Base-by-base conservation (phyloP, 768 basidiomycete genomes). In the Mycena epipterygia region DNA sequence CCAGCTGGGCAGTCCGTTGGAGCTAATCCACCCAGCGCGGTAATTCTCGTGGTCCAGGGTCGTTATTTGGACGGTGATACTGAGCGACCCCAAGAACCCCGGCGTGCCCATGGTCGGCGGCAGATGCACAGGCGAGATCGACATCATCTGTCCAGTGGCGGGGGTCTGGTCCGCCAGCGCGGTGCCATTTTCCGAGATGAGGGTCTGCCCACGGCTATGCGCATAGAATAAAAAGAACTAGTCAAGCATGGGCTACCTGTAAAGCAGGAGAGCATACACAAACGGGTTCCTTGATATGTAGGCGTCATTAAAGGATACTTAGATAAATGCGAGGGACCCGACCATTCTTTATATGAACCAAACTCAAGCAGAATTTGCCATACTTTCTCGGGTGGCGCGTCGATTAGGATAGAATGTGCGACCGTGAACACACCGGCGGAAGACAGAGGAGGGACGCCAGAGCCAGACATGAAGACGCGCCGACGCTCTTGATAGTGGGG, bases 291-390 rank as follows among this genome's bases (percentile, higher is more conserved):
- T n/a, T 70, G 44, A 25, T 14, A 21, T 17, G 13, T 48, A n/a
- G n/a, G n/a, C n/a, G 60, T 57, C 23, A 62, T 68, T 56, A 29
- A 39, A 14, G 6, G 27, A 35, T 5, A 51, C 13, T 5, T 21
- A 46, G 29, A 41, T 29, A 23, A 8, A 6, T 16, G n/a, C 41
- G 33, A n/a, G 65, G 73, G 66, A n/a, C n/a, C 76, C 23, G 21
- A 90, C 92, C 92, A 94, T 80, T 90, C 82, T 21, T 82, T 81
- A 72, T 93, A 93, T 5, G 86, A 84, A 2, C 80, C 76, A 79
- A 93, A 93, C 76, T 92, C 90, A 81, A 78, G 85, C 48, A 94
- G 68, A 6, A 88, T 83, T 4, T 80, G 75, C 92, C 92, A 94
- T 1, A 92, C 90, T 72, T 84, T 82, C 12, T 91, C 86, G 27